Conservation (phyloP, 495 filamentous ascomycete species). For the Pyronema domesticum region DNA sequence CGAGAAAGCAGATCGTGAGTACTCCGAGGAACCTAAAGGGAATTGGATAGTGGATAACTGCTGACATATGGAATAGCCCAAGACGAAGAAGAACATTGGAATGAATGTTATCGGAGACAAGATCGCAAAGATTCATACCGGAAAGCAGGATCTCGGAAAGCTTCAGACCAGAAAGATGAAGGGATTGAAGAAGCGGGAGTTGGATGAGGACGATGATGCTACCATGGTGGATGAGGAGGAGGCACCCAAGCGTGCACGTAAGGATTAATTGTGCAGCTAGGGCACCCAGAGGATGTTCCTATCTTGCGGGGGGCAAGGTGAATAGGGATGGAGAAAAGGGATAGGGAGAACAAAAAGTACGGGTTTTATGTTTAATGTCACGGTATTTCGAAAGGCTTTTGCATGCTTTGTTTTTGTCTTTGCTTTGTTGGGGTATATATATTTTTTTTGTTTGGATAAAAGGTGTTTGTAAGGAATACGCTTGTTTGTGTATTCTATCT, state of each 20-base stretch:
- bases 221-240: conserved; percentile 28
- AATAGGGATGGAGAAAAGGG: not conserved
- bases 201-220: conserved; percentile 35
- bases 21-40: conserved; percentile 21
- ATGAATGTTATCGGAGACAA: conserved; percentile 90
- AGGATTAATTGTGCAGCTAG: conserved; percentile 1
- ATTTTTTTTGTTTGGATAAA: not conserved
- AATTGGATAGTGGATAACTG: conserved; percentile 2
- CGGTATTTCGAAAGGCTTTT: not conserved
- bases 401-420: not conserved
- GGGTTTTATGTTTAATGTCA: not conserved
- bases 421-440: conserved; percentile 1
- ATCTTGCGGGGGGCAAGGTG: no score
- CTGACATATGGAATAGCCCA: conserved; percentile 24
- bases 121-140: conserved; percentile 79
- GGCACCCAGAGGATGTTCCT: not conserved
- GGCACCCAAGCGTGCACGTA: conserved; percentile 10
- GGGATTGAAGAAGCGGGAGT: conserved; percentile 67
- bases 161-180: conserved; percentile 99
- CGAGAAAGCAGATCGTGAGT: conserved; percentile 49
- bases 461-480: not conserved
- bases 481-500: not conserved
- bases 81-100: conserved; percentile 85
- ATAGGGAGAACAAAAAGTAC: not conserved
- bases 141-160: conserved; percentile 69